Percentiles rank a stretch among this genome's conserved stretches.
Conservation (phyloP, 345 rosid genomes). For the Pistacia integerrima region DNA sequence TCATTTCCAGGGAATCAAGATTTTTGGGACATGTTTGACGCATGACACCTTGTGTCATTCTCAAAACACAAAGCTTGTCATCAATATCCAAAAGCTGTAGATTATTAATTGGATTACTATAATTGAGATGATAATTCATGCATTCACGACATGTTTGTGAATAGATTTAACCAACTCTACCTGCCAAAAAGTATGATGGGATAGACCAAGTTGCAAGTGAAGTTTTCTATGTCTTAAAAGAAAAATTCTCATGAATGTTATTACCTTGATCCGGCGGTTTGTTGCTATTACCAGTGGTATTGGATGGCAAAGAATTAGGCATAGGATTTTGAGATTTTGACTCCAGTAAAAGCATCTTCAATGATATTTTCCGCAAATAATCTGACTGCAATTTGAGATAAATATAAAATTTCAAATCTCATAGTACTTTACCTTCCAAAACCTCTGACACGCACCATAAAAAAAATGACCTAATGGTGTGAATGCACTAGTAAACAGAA, state of each 20-base stretch:
- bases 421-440: background rate
- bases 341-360: conserved; percentile 91
- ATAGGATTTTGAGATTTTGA: conserved; percentile 55
- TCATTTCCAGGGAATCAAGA: background rate
- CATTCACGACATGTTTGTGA: background rate
- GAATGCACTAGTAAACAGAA: background rate
- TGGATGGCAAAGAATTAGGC: conserved; percentile 48
- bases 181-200: background rate
- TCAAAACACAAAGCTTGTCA: background rate
- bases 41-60: background rate
- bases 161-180: background rate
- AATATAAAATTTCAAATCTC: conserved; percentile 6
- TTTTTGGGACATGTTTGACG: background rate
- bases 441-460: background rate
- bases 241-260: conserved; percentile 4
- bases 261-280: conserved; percentile 66
- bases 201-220: background rate
- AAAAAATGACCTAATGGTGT: background rate
- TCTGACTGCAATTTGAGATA: conserved; percentile 54
- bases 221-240: conserved; percentile 7
- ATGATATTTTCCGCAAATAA: conserved; percentile 76
- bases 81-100: background rate
- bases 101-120: background rate
- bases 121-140: background rate
- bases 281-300: conserved; percentile 41